Conservation (phyloP, 2,329 filamentous ascomycete genomes). For the Neurospora sp. region DNA sequence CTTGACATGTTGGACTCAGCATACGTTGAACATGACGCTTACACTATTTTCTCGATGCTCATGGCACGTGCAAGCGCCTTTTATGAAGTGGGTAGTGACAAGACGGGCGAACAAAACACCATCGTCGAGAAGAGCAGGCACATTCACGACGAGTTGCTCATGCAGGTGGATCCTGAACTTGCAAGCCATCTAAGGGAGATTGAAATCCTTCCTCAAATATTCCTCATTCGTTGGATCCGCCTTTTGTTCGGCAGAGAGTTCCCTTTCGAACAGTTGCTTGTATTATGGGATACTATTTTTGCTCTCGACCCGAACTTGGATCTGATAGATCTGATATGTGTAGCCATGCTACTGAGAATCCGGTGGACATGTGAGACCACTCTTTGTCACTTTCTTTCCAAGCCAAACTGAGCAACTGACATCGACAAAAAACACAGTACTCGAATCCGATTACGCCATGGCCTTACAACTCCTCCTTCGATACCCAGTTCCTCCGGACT, state of each 20-base stretch:
- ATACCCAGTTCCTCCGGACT: slow-evolving; percentile 59
- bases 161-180: slow-evolving; percentile 72
- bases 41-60: slow-evolving; percentile 70
- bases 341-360: slow-evolving; percentile 86
- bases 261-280: slow-evolving; percentile 71
- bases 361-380: slow-evolving; percentile 67
- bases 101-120: slow-evolving; percentile 33
- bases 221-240: slow-evolving; percentile 91
- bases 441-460: slow-evolving; percentile 79
- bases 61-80: slow-evolving; percentile 84
- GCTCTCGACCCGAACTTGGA: slow-evolving; percentile 72
- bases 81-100: slow-evolving; percentile 59
- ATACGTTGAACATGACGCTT: slow-evolving; percentile 85
- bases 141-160: slow-evolving; percentile 75
- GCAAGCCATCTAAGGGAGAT: slow-evolving; percentile 70
- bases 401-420: neutral
- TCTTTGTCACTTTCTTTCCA: neutral
- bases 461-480: slow-evolving; percentile 74
- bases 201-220: slow-evolving; percentile 92
- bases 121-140: slow-evolving; percentile 80
- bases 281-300: slow-evolving; percentile 86
- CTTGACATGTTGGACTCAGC: slow-evolving; percentile 57
- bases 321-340: slow-evolving; percentile 81
- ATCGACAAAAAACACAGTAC: slow-evolving; percentile 39
- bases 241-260: slow-evolving; percentile 91